Conservation (phyloP, 441 rosid genomes). For the Populus hybrid region DNA sequence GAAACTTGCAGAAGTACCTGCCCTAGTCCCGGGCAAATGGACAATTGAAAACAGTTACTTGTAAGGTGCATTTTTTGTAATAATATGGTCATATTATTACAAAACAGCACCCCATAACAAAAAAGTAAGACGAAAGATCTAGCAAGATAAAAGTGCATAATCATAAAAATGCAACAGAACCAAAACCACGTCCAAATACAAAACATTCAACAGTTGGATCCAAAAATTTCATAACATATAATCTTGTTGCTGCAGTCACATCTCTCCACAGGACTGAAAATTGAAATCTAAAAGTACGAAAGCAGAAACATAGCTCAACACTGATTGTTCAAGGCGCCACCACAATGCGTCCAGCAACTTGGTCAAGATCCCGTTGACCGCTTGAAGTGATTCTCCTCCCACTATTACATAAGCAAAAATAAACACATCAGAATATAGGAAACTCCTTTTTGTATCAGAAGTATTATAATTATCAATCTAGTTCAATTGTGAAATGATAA, state of each 20-base stretch:
- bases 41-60: no score
- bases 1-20: no score
- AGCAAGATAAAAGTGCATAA: background rate
- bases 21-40: no score
- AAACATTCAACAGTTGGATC: constrained; percentile 5
- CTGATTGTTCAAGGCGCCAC: constrained; percentile 22
- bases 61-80: background rate
- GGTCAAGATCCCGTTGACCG: constrained; percentile 87
- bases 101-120: no score
- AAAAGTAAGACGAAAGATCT: background rate
- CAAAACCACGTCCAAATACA: background rate
- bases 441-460: no score
- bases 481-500: background rate
- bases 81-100: no score
- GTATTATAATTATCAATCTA: no score
- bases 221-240: constrained; percentile 13
- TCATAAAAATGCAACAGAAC: background rate
- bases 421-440: background rate
- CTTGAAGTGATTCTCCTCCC: constrained; percentile 82
- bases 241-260: background rate
- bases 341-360: constrained; percentile 73
- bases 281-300: background rate
- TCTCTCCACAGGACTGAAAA: constrained; percentile 6
- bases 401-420: constrained; percentile 27
- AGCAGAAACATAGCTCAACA: background rate